Percentiles rank a stretch among this genome's conserved stretches.
These are phyloP conservation scores for Rosellinia necatrix DNA, from an alignment of 2,329 filamentous ascomycete genomes.

Conservation along the genomic window DNA sequence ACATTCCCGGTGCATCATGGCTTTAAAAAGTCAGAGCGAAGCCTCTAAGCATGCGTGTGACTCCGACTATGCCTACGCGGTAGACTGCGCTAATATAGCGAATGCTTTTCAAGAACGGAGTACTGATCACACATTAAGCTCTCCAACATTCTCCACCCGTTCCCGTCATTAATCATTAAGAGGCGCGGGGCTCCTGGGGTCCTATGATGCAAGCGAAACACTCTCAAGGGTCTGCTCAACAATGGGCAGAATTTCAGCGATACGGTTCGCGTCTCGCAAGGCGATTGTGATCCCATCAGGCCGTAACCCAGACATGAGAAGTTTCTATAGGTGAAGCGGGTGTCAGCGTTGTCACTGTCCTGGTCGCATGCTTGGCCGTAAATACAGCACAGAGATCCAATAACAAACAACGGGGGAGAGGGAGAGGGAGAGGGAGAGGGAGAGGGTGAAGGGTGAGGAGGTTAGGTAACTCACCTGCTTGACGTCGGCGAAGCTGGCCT, in stretches of 20 bases:
- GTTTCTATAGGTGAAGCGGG: conserved; percentile 36
- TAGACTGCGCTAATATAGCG: not conserved
- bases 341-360: not conserved
- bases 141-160: not conserved
- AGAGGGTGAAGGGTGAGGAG: too few species aligned
- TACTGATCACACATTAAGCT: not conserved
- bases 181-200: not conserved
- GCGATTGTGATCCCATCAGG: conserved; percentile 71
- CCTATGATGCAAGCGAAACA: conserved; percentile 34
- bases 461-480: conserved; percentile 63
- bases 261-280: conserved; percentile 71
- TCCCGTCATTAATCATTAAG: not conserved
- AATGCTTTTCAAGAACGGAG: not conserved
- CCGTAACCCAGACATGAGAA: conserved; percentile 44
- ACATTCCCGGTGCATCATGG: not conserved
- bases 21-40: not conserved
- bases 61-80: not conserved
- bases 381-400: too few species aligned
- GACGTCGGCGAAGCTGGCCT: conserved; percentile 78
- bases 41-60: not conserved
- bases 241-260: conserved; percentile 65
- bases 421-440: not conserved
- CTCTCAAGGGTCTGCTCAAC: conserved; percentile 64
- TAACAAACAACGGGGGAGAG: not conserved
- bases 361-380: too few species aligned